These are phyloP conservation scores for Aspergillus campestris DNA, from an alignment of 495 filamentous ascomycete species.

Conservation along the genomic window DNA sequence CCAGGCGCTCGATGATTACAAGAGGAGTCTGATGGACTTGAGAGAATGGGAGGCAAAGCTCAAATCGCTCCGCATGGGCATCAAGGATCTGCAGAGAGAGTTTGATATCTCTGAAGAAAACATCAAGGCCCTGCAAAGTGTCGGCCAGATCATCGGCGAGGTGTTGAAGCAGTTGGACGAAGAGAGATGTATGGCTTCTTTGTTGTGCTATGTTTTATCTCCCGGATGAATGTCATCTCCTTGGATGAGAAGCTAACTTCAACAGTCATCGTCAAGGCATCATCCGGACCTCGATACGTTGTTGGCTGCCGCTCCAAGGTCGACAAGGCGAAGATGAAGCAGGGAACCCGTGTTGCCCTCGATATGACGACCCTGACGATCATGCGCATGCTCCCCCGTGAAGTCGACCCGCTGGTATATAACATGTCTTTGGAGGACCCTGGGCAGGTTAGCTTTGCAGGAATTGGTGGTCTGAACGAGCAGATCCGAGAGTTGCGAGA, in stretches of 20 bases:
- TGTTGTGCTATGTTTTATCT: not conserved
- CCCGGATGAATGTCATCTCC: not conserved
- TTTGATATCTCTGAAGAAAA: slow-evolving; percentile 98
- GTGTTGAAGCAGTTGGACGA: slow-evolving; percentile 98
- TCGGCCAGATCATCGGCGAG: slow-evolving; percentile 98
- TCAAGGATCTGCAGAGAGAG: slow-evolving; percentile 89
- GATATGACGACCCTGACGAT: slow-evolving; percentile 99
- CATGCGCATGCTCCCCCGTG: slow-evolving; percentile 98
- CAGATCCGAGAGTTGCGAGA: slow-evolving; percentile 97
- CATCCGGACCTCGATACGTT: slow-evolving; percentile 94
- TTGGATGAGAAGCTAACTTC: slow-evolving; percentile 5
- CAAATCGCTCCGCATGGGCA: slow-evolving; percentile 81
- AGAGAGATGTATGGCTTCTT: slow-evolving; percentile 69
- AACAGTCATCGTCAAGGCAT: slow-evolving; percentile 76
- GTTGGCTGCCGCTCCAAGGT: slow-evolving; percentile 98
- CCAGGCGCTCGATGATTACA: slow-evolving; percentile 80
- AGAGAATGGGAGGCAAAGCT: slow-evolving; percentile 98
- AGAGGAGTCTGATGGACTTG: slow-evolving; percentile 87
- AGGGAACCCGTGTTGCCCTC: slow-evolving; percentile 94
- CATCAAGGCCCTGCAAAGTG: slow-evolving; percentile 98
- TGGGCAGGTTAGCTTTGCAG: slow-evolving; percentile 95
- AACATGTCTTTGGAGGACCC: slow-evolving; percentile 99
- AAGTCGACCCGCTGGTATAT: slow-evolving; percentile 98
- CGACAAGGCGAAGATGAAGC: slow-evolving; percentile 92
- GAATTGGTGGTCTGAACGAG: slow-evolving; percentile 97